phyloP scores from a whole-genome alignment of 495 filamentous ascomycete genomes.

The Hypoxylon fuscum region DNA sequence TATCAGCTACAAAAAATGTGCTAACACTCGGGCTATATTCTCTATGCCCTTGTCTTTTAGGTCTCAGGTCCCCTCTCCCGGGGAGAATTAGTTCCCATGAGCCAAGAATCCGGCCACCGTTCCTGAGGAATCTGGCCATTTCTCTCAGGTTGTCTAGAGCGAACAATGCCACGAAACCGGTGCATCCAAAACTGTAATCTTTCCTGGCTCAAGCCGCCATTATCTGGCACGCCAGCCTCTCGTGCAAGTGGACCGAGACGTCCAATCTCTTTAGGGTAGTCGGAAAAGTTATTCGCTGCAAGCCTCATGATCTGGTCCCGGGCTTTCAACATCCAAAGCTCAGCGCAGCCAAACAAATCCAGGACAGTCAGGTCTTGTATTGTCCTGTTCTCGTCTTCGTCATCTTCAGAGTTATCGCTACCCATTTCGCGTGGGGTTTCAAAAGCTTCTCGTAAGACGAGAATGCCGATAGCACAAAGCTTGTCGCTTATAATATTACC shows the following conservation, averaged over 20 bases:
- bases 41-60: too few relatives aligned
- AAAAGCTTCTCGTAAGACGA: constrained; percentile 10
- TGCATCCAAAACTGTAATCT: constrained; percentile 3
- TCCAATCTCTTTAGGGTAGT: constrained; percentile 8
- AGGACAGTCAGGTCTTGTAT: constrained; percentile 1
- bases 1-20: too few relatives aligned
- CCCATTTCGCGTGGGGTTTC: constrained; percentile 11
- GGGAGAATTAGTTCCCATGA: too few relatives aligned
- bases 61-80: too few relatives aligned
- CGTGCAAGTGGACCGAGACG: constrained; percentile 6
- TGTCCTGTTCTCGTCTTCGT: constrained; percentile 7
- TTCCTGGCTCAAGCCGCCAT: constrained; percentile 7
- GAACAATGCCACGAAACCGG: constrained; percentile 1
- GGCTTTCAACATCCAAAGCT: constrained; percentile 14
- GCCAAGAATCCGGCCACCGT: constrained; percentile 6
- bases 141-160: constrained; percentile 4
- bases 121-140: constrained; percentile 4
- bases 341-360: constrained; percentile 8
- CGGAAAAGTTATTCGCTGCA: constrained; percentile 9
- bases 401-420: constrained; percentile 5
- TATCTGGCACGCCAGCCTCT: constrained; percentile 6
- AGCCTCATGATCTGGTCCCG: constrained; percentile 12
- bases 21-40: too few relatives aligned
- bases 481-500: constrained; percentile 7
- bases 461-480: constrained; percentile 10